Evolutionary conservation across 106 monocot species (phyloP).

Genomic region (Dactylorhiza incarnata): DNA sequence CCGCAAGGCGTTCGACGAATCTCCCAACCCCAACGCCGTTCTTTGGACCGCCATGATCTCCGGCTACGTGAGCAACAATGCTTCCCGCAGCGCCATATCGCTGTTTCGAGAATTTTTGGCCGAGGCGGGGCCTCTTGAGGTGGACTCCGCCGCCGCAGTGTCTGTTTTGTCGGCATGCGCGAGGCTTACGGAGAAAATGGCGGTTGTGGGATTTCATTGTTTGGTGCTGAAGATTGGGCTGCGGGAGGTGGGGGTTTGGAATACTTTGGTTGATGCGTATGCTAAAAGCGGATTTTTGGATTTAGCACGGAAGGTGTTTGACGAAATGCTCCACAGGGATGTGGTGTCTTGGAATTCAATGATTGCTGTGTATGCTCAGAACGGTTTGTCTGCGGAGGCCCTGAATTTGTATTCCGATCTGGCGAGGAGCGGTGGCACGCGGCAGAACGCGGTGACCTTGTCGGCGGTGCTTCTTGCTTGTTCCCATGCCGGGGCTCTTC

Average conservation of each 20-base stretch:
- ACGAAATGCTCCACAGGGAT: constrained; percentile 55
- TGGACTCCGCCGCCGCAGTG: constrained; percentile 51
- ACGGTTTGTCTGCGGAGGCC: constrained; percentile 54
- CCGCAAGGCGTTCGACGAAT: constrained; percentile 61
- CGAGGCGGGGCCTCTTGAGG: constrained; percentile 1
- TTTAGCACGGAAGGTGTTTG: constrained; percentile 53
- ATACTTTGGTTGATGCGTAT: constrained; percentile 76
- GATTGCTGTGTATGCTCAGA: constrained; percentile 67
- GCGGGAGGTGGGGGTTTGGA: constrained; percentile 47
- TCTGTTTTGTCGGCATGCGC: constrained; percentile 51
- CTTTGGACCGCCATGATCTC: constrained; percentile 63
- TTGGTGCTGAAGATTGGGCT: constrained; percentile 49
- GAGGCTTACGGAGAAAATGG: constrained; percentile 24
- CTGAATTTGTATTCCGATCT: constrained; percentile 45
- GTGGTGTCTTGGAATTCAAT: constrained; percentile 84
- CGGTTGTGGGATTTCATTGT: constrained; percentile 37
- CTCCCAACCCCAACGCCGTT: constrained; percentile 39
- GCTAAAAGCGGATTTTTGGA: constrained; percentile 54
- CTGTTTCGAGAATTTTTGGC: constrained; percentile 40
- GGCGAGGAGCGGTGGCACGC: constrained; percentile 17
- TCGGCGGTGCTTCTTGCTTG: constrained; percentile 68
- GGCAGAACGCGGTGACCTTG: constrained; percentile 54
- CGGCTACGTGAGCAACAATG: constrained; percentile 42
- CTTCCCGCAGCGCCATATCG: constrained; percentile 13
- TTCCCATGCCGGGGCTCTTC: constrained; percentile 64